A percentile compares a stretch with the other conserved stretches of the same genome.
Conservation (phyloP, 495 filamentous ascomycete genomes). For the Penicillium maclennaniae region DNA sequence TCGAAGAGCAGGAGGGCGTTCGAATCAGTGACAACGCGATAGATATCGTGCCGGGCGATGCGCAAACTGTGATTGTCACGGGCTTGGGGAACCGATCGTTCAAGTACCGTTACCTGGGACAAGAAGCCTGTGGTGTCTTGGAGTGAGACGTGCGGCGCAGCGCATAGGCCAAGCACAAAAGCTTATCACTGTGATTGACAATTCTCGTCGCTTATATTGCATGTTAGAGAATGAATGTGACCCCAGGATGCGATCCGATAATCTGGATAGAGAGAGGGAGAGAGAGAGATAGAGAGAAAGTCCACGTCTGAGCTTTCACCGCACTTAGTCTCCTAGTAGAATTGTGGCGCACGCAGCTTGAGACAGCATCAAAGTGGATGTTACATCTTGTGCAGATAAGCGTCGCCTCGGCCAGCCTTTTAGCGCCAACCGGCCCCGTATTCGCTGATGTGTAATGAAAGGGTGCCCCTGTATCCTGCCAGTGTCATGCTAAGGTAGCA, state of each 20-base stretch:
- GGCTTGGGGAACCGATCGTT: slow-evolving; percentile 39
- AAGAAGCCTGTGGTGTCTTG: slow-evolving; percentile 7
- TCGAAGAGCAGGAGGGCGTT: slow-evolving; percentile 41
- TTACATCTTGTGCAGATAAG: not conserved
- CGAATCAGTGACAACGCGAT: slow-evolving; percentile 41
- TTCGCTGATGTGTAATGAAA: not conserved
- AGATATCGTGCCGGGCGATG: slow-evolving; percentile 48
- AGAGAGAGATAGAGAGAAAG: not conserved
- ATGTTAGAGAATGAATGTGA: not conserved
- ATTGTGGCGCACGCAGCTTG: not conserved
- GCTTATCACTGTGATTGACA: not conserved
- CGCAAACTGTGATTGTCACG: slow-evolving; percentile 33
- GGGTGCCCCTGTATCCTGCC: not conserved
- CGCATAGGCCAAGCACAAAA: not conserved
- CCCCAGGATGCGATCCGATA: not conserved
- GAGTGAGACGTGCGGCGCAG: not conserved
- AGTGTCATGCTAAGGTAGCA: not conserved
- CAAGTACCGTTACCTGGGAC: slow-evolving; percentile 26
- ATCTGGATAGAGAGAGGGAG: not conserved
- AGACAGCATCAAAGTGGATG: not conserved
- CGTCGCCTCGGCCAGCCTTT: not conserved
- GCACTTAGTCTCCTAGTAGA: not conserved
- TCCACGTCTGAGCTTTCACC: not conserved
- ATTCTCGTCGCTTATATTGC: not conserved
- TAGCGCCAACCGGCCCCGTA: not conserved